Evolutionary conservation across 139 green algal species (phyloP).

Genomic region (Auxenochlorella pyrenoidosa): DNA sequence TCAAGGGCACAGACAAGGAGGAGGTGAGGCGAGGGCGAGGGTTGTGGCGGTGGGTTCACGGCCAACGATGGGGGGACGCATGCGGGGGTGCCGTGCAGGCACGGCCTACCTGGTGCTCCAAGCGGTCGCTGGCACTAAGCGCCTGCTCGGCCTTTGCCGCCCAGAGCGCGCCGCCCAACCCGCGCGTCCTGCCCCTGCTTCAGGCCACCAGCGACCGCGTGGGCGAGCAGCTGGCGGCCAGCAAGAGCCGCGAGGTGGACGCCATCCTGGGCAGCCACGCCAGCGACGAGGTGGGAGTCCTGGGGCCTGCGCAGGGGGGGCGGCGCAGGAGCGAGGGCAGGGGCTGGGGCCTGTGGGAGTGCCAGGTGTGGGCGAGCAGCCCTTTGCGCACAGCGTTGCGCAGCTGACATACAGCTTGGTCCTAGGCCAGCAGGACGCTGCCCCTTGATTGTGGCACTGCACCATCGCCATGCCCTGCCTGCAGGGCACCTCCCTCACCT

Average conservation of each 20-base stretch:
- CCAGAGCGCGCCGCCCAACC: not conserved
- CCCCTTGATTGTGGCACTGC: too few species aligned
- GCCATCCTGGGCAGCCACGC: slow-evolving; percentile 43
- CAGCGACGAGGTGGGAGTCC: slow-evolving; percentile 27
- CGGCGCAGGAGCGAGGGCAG: too few species aligned
- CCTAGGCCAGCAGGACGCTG: too few species aligned
- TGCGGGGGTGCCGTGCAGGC: too few species aligned
- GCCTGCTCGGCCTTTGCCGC: not conserved
- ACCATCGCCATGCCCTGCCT: not conserved
- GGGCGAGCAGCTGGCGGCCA: slow-evolving; percentile 13
- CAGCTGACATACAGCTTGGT: too few species aligned
- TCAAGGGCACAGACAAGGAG: not conserved
- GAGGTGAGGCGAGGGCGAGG: not conserved
- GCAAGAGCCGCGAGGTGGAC: slow-evolving; percentile 52
- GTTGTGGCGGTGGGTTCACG: too few species aligned
- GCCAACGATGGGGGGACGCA: too few species aligned
- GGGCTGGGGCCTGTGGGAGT: too few species aligned
- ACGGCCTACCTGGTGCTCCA: too few species aligned
- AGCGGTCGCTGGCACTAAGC: not conserved
- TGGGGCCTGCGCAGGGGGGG: not conserved
- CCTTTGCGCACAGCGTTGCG: too few species aligned
- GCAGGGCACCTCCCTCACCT: slow-evolving; percentile 8
- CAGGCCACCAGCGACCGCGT: slow-evolving; percentile 5
- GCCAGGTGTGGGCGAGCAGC: too few species aligned
- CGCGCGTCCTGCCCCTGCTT: not conserved